Conservation (phyloP, 1,284 basidiomycete species). For the Porogramme epimiltina region DNA sequence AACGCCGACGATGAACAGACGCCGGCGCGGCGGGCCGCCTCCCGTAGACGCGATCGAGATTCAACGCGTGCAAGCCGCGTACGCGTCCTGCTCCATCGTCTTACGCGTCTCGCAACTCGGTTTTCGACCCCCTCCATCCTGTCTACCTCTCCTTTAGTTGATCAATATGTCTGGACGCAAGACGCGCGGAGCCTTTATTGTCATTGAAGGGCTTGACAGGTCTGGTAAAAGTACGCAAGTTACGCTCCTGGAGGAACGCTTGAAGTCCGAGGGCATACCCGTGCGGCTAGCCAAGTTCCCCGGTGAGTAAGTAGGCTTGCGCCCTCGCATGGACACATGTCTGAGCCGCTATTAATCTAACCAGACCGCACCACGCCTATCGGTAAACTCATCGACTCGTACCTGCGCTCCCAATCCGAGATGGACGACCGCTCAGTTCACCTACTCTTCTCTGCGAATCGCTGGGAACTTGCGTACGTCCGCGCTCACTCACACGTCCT, state of each 20-base stretch:
- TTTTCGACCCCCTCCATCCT: background rate
- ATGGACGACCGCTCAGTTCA: slow-evolving; percentile 93
- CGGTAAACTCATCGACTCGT: slow-evolving; percentile 92
- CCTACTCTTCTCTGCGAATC: slow-evolving; percentile 94
- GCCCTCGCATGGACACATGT: background rate
- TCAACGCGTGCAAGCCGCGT: no score
- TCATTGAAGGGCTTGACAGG: slow-evolving; percentile 91
- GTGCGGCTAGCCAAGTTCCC: slow-evolving; percentile 82
- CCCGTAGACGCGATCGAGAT: no score
- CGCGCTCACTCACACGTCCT: background rate
- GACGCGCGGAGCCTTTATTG: slow-evolving; percentile 81
- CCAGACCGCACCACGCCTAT: slow-evolving; percentile 91
- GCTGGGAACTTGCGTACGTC: slow-evolving; percentile 93
- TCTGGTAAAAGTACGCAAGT: slow-evolving; percentile 93
- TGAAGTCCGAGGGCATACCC: slow-evolving; percentile 43
- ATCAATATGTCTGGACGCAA: slow-evolving; percentile 49
- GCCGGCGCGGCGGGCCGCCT: no score
- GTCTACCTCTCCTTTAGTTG: background rate
- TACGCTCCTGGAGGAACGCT: slow-evolving; percentile 53
- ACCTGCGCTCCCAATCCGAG: slow-evolving; percentile 82
- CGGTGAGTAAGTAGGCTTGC: slow-evolving; percentile 49
- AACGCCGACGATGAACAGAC: no score
- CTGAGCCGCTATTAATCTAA: background rate
- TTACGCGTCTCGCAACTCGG: background rate
- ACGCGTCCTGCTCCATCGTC: background rate